phyloP scores from a whole-genome alignment of 768 basidiomycete genomes.

The Psilocybe cubensis region DNA sequence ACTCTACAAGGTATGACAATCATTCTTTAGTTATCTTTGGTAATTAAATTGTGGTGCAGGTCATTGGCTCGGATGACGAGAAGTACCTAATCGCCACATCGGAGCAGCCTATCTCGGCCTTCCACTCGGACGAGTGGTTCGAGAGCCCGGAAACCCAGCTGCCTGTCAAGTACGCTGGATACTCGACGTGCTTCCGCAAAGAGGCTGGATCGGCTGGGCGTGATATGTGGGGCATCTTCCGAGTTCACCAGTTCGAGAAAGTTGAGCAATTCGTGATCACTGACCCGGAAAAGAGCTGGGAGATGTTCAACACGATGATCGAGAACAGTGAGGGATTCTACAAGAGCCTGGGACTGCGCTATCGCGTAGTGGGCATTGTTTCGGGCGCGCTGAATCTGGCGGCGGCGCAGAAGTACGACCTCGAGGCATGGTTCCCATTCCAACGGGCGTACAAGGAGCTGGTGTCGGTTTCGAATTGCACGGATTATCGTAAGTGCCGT shows the following conservation, averaged over 20 bases:
- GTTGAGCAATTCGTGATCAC: constrained; percentile 97
- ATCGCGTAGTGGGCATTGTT: constrained; percentile 92
- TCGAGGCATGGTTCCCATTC: constrained; percentile 99
- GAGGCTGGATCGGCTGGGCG: constrained; percentile 97
- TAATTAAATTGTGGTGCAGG: constrained; percentile 41
- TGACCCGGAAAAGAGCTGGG: constrained; percentile 93
- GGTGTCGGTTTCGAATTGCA: constrained; percentile 98
- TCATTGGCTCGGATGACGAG: constrained; percentile 89
- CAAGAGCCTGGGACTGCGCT: constrained; percentile 90
- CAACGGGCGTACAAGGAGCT: constrained; percentile 96
- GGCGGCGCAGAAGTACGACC: constrained; percentile 94
- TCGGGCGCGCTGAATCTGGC: constrained; percentile 97
- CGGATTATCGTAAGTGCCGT: constrained; percentile 88
- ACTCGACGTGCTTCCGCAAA: constrained; percentile 97
- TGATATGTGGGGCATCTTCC: constrained; percentile 99
- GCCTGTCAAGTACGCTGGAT: constrained; percentile 88
- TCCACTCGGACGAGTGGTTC: constrained; percentile 97
- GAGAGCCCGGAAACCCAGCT: constrained; percentile 90
- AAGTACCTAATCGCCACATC: constrained; percentile 99
- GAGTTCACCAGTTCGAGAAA: constrained; percentile 99
- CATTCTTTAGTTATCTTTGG: neutral
- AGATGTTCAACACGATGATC: constrained; percentile 91
- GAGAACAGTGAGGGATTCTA: constrained; percentile 93
- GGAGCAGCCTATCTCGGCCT: constrained; percentile 97
- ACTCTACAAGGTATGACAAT: constrained; percentile 78